Evolutionary conservation across 2,329 filamentous ascomycete species (phyloP), one percentile per base, ranked within the genome.

Genomic region (Xylariaceae sp.): DNA sequence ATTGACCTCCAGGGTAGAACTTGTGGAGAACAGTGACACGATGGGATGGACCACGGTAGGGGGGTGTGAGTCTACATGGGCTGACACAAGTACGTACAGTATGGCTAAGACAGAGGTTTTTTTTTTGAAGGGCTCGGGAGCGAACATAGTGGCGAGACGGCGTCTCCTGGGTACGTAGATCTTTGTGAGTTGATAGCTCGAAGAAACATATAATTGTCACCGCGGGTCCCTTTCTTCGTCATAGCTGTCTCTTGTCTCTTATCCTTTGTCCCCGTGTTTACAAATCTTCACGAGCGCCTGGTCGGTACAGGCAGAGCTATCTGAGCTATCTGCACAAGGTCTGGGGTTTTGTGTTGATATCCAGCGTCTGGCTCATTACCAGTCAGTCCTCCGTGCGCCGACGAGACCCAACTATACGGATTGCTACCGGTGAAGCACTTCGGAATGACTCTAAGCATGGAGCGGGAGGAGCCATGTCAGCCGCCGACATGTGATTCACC

Each of bases 21-120:
- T 11, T 60, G 35, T 53, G 44, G 50, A 52, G 53, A 53, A 6
- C 11, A 13, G 42, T 45, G 13, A 45, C 11, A 45, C 42, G 42
- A n/a, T 45, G 13, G 10, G 34, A 55, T 50, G 9, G 52, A 53
- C n/a, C 52, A 55, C 51, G 34, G 56, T 49, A 58, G 42, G 42
- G 42, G 42, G 5, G 42, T 45, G 42, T n/a, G n/a, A 42, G 37
- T n/a, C 11, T 45, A n/a, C 42, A 6, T 45, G 42, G 42, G 42
- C 42, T 45, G 42, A 15, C 42, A 45, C 42, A n/a, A 45, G 42
- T 45, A 45, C 42, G 13, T 45, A 15, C 42, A 45, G 42, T 45
- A 45, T 15, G 42, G 13, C 42, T 45, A n/a, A 45, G 42, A 45
- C 42, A 45, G 42, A 42, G 23, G 5, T 30, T 30, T 30, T 30